Conservation (phyloP, 2,329 filamentous ascomycete species). For the Apiospora sp. region DNA sequence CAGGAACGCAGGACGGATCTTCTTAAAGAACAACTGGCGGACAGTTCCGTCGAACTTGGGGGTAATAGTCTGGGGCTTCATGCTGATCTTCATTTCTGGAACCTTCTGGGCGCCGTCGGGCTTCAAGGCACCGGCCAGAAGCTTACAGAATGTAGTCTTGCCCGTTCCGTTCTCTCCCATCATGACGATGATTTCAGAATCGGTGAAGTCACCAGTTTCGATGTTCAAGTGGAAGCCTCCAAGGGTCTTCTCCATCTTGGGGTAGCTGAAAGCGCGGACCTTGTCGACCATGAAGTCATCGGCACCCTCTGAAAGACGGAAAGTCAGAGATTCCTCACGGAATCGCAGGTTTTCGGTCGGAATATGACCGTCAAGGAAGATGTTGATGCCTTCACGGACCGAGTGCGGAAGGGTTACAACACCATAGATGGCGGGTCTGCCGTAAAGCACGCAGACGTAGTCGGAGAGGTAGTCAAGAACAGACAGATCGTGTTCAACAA, state of each 20-base stretch:
- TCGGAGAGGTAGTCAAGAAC: conserved; percentile 98
- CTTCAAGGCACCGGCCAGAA: conserved; percentile 92
- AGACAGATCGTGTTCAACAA: conserved; percentile 98
- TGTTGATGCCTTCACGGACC: conserved; percentile 98
- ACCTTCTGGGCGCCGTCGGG: conserved; percentile 82
- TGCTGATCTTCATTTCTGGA: conserved; percentile 95
- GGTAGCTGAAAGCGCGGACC: conserved; percentile 85
- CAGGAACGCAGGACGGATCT: conserved; percentile 96
- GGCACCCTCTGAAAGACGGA: conserved; percentile 88
- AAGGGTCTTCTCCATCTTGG: conserved; percentile 90
- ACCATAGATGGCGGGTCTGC: conserved; percentile 93
- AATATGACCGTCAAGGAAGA: conserved; percentile 98
- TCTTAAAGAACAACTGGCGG: conserved; percentile 98
- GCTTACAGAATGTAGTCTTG: conserved; percentile 98
- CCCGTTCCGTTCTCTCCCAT: conserved; percentile 99
- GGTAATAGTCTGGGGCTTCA: conserved; percentile 99
- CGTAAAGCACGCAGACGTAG: conserved; percentile 97
- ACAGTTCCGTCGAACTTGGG: conserved; percentile 98
- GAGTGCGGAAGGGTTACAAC: conserved; percentile 96
- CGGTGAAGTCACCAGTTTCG: conserved; percentile 87
- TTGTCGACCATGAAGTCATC: conserved; percentile 90
- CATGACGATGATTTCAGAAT: conserved; percentile 99
- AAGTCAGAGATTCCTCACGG: conserved; percentile 95
- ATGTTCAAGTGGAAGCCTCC: conserved; percentile 87
- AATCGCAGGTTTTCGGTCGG: conserved; percentile 98